These are phyloP conservation scores for Lasiodiplodia hormozganensis DNA, from an alignment of 2,329 filamentous ascomycete species.

Conservation along the genomic window DNA sequence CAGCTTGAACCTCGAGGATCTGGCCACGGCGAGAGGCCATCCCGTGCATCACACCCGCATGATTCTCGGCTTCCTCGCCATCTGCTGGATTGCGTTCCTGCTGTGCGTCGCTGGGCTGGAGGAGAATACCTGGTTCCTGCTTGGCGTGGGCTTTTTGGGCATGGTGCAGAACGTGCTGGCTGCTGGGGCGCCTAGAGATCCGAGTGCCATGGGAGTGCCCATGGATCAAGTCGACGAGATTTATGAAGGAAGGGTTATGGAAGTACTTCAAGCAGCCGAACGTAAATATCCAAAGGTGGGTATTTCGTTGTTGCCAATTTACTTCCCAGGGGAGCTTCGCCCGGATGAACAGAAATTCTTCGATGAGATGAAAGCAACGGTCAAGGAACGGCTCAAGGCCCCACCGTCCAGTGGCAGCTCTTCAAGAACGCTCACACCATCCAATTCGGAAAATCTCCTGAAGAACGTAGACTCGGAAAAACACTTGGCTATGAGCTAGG, in stretches of 20 bases:
- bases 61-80: not conserved
- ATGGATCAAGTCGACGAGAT: not conserved
- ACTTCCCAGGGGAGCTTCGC: not conserved
- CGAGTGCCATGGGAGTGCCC: not conserved
- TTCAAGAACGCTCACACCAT: not conserved
- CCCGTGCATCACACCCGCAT: not conserved
- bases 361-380: not conserved
- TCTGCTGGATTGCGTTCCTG: constrained; percentile 30
- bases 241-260: not conserved
- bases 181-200: not conserved
- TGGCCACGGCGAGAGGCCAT: constrained; percentile 2
- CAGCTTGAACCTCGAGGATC: constrained; percentile 22
- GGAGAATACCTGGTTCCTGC: constrained; percentile 31
- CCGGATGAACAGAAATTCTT: not conserved
- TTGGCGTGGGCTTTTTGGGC: constrained; percentile 30
- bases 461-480: not conserved
- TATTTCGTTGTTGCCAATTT: not conserved
- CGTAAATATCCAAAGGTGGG: not conserved
- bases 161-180: constrained; percentile 32
- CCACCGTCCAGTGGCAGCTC: not conserved
- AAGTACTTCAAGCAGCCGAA: not conserved
- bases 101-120: constrained; percentile 30
- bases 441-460: not conserved
- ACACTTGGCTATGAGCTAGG: no score
- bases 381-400: not conserved